Evolutionary conservation across 2,329 filamentous ascomycete species (phyloP).

Genomic region (Chaetomium strumarium): DNA sequence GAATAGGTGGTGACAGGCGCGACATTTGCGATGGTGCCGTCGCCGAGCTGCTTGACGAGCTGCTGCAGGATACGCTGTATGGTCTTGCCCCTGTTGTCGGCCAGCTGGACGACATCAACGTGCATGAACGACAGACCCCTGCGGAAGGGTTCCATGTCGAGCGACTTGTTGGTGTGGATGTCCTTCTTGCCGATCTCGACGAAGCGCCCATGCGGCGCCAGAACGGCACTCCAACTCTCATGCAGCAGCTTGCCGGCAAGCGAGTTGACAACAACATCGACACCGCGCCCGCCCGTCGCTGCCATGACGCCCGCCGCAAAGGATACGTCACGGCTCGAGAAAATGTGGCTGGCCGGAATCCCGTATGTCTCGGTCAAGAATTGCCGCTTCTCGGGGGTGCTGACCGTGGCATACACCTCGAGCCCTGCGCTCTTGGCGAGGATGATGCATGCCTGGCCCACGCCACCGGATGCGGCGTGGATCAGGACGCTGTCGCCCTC

Average conservation of each 20-base stretch:
- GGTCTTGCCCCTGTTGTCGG: constrained; percentile 15
- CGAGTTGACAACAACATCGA: constrained; percentile 38
- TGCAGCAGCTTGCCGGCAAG: constrained; percentile 37
- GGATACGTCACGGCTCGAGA: constrained; percentile 29
- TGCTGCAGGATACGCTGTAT: constrained; percentile 21
- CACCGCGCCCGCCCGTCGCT: constrained; percentile 29
- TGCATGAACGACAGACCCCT: constrained; percentile 31
- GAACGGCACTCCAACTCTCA: constrained; percentile 38
- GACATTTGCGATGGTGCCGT: constrained; percentile 25
- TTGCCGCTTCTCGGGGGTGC: constrained; percentile 32
- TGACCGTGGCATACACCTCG: constrained; percentile 34
- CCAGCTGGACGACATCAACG: constrained; percentile 30
- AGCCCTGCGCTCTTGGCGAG: constrained; percentile 27
- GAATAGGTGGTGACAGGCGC: constrained; percentile 28
- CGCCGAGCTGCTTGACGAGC: constrained; percentile 22
- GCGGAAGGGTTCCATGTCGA: constrained; percentile 42
- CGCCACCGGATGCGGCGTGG: constrained; percentile 31
- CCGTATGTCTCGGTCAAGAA: constrained; percentile 28
- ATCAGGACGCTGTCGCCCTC: constrained; percentile 27
- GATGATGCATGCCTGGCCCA: constrained; percentile 31
- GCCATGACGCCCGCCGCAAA: constrained; percentile 30
- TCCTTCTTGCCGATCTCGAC: constrained; percentile 19
- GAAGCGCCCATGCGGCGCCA: constrained; percentile 14
- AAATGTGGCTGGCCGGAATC: constrained; percentile 31
- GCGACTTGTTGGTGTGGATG: constrained; percentile 32